Evolutionary conservation across 805 yeast genomes (phyloP).

Genomic region (Torulaspora microellipsoides): DNA sequence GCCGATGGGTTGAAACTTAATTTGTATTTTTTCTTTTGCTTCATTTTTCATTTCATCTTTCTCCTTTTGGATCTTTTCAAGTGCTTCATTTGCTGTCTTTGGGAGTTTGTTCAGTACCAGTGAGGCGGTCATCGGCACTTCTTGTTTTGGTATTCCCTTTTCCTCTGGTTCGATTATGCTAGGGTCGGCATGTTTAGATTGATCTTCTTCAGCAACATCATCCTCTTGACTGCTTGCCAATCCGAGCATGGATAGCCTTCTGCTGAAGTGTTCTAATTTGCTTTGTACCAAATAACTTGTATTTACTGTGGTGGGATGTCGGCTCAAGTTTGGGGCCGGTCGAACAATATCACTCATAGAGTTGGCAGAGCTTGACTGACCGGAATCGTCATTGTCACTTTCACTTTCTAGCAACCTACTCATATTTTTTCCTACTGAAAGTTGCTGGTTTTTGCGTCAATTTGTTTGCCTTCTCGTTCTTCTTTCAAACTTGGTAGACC

Average conservation of each 20-base stretch:
- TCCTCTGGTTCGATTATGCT: constrained; percentile 5
- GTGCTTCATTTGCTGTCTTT: constrained; percentile 11
- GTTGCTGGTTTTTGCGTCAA: no score
- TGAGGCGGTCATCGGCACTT: constrained; percentile 17
- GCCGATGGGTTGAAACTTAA: constrained; percentile 33
- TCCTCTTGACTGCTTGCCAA: constrained; percentile 19
- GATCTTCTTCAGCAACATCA: constrained; percentile 5
- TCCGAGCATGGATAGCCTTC: constrained; percentile 27
- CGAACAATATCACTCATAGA: constrained; percentile 5
- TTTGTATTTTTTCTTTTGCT: constrained; percentile 17
- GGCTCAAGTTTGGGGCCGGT: background rate
- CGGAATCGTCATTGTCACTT: constrained; percentile 22
- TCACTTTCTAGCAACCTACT: constrained; percentile 32
- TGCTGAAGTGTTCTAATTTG: constrained; percentile 25
- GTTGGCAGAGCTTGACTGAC: constrained; percentile 10
- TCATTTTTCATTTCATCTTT: background rate
- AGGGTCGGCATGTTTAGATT: background rate
- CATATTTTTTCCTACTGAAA: constrained; percentile 12
- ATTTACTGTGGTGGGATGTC: constrained; percentile 2
- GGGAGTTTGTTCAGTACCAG: constrained; percentile 11
- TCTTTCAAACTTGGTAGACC: background rate
- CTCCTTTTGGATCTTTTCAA: constrained; percentile 7
- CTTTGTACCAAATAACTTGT: constrained; percentile 16
- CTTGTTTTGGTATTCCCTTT: constrained; percentile 6
- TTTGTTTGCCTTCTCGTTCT: background rate